Conservation (phyloP, 1,284 basidiomycete genomes). For the Jaminaea rosea region DNA sequence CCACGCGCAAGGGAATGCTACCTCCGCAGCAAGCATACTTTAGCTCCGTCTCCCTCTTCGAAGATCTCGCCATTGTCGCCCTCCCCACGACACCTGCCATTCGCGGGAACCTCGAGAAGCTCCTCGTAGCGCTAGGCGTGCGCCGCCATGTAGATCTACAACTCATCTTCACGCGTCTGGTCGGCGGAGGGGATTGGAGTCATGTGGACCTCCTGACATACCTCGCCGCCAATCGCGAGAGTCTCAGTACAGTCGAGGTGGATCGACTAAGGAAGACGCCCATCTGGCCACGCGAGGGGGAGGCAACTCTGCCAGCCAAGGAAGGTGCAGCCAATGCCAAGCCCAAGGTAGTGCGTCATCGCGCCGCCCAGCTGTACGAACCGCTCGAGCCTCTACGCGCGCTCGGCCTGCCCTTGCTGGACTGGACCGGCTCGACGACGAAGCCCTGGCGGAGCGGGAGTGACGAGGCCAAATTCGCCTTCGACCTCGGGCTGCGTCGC, state of each 20-base stretch:
- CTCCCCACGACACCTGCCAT: conserved; percentile 59
- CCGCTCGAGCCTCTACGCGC: conserved; percentile 66
- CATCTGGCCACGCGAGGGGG: conserved; percentile 62
- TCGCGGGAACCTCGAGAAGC: conserved; percentile 67
- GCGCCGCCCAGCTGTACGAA: conserved; percentile 57
- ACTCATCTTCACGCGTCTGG: conserved; percentile 49
- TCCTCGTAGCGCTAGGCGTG: conserved; percentile 71
- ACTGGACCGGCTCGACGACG: conserved; percentile 60
- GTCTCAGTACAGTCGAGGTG: conserved; percentile 62
- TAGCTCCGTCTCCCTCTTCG: conserved; percentile 74
- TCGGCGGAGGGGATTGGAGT: conserved; percentile 49
- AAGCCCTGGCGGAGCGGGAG: conserved; percentile 36
- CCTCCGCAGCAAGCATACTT: conserved; percentile 74
- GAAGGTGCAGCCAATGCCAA: too few relatives aligned
- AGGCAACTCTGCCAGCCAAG: conserved; percentile 24
- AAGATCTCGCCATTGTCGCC: conserved; percentile 66
- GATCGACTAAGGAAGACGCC: conserved; percentile 64
- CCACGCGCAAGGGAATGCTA: conserved; percentile 69
- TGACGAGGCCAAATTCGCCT: conserved; percentile 68
- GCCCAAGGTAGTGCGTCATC: conserved; percentile 26
- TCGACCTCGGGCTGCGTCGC: conserved; percentile 65
- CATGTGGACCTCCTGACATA: conserved; percentile 48
- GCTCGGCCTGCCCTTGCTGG: conserved; percentile 70
- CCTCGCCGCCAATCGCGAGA: conserved; percentile 72
- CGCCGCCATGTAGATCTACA: conserved; percentile 69